Conservation (phyloP, 2,329 filamentous ascomycete species). For the Neopestalotiopsis sp. region DNA sequence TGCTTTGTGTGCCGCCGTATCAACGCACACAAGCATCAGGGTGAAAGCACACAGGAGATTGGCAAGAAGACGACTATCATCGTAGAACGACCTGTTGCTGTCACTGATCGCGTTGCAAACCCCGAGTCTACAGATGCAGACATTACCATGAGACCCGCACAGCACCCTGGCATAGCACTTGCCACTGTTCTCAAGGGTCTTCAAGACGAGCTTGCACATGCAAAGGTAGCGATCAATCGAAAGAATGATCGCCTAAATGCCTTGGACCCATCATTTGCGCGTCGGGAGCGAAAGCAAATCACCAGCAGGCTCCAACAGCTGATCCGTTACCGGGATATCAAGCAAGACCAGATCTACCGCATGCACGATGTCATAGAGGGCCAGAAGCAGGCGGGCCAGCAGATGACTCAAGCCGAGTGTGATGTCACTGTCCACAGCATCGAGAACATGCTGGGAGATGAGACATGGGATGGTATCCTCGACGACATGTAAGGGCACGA, state of each 20-base stretch:
- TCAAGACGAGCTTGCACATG: slow-evolving; percentile 78
- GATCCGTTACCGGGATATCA: slow-evolving; percentile 70
- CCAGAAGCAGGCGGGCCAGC: slow-evolving; percentile 70
- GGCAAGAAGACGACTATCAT: slow-evolving; percentile 65
- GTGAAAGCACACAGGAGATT: slow-evolving; percentile 44
- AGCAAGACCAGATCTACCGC: slow-evolving; percentile 81
- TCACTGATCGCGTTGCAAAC: slow-evolving; percentile 64
- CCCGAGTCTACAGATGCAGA: slow-evolving; percentile 30
- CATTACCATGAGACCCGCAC: slow-evolving; percentile 68
- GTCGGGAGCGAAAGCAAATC: slow-evolving; percentile 67
- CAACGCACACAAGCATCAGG: slow-evolving; percentile 40
- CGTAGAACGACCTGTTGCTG: slow-evolving; percentile 68
- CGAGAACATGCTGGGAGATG: slow-evolving; percentile 33
- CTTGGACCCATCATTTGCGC: slow-evolving; percentile 70
- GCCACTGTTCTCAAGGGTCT: slow-evolving; percentile 84
- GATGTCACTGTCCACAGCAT: slow-evolving; percentile 69
- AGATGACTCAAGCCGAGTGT: slow-evolving; percentile 67
- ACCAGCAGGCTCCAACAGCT: slow-evolving; percentile 66
- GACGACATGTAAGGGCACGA: slow-evolving; percentile 18
- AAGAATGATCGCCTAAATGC: slow-evolving; percentile 68
- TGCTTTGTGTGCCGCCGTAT: slow-evolving; percentile 64
- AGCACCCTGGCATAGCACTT: slow-evolving; percentile 74
- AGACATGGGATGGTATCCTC: slow-evolving; percentile 36
- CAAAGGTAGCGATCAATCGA: slow-evolving; percentile 71
- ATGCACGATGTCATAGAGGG: slow-evolving; percentile 85